Base-by-base conservation (phyloP, 1,284 basidiomycete species). In the Leccinum laetum region DNA sequence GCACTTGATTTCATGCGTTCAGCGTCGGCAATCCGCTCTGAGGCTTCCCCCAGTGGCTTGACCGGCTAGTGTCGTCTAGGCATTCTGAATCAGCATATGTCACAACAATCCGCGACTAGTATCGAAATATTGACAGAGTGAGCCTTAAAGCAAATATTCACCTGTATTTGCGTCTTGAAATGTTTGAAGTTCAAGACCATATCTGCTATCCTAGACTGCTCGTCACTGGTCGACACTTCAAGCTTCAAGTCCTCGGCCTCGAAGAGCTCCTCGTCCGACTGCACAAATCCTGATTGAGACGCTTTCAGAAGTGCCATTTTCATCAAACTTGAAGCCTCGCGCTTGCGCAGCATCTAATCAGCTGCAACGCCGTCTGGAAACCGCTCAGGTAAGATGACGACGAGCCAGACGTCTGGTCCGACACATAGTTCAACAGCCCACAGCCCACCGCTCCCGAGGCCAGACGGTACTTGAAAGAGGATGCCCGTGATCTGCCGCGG, bases 111-210 rank as follows among this genome's bases (percentile, higher is more conserved):
- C 46, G 35, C 44, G 55, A 61, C 26, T 10, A 37, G 7, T 16
- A 46, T 46, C 11, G 58, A 16, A 59, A 65, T 24, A 35, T 64
- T 13, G 63, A 55, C 26, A 16, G 16, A 55, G 60, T 39, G 61
- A 3, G 10, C 61, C 32, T 69, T 68, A 3, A 67, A 59, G 16
- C 0, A 49, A 16, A 62, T 14, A 80, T 86, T 73, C 67, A 95
- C 95, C 88, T 97, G 94, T 64, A 98, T 86, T 68, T 88, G 86
- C 4, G 95, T 92, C 75, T 92, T 91, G 76, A 97, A 92, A 72
- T 95, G 91, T 81, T 98, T 98, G 73, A 98, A 87, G 72, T 86
- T 87, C 67, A 98, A 80, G 6, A 94, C 83, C 73, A 93, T 85
- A 70, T 95, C 92, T 6, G 88, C 82, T 63, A 92, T 80, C 69